Base-by-base conservation (phyloP, 192 early-diverging fungal genomes). In the Mortierella alpina region DNA sequence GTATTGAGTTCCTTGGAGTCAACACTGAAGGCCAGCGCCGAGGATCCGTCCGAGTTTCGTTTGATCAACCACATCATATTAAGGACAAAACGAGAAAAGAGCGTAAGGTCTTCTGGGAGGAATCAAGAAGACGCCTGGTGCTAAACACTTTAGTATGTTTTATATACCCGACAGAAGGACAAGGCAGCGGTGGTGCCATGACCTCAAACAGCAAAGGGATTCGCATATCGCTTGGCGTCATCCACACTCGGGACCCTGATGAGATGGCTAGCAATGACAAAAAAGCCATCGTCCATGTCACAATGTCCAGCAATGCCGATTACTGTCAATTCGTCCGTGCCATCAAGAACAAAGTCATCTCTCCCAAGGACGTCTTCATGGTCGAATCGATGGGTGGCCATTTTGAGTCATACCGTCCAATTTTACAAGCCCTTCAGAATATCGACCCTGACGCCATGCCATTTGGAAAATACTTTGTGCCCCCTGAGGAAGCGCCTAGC, bases 401-500 rank as follows among this genome's bases (percentile, higher is more conserved):
- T 40, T 70, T 84, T 18, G 77, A 81, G 31, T 44, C 72, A 6
- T 75, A 67, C 59, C 47, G 52, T 4, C 66, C 59, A n/a, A 59
- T 81, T 11, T 47, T 84, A 8, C 60, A 53, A 22, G 65, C 78
- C 5, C 54, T 84, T 11, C 66, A 81, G 42, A 31, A 4, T 1
- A 49, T 9, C 18, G 47, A 15, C 7, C 63, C 78, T 3, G 51
- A 50, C 2, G 41, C 18, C 5, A 8, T 84, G 12, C 83, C 83
- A 6, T 84, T 84, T 49, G 61, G 66, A 44, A 68, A 59, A 51
- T 82, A 84, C 73, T 63, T 84, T 7, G 72, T 77, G 0, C 72
- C 72, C 0, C 52, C 66, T 4, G 72, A 22, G 6, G 59, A 44
- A 23, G 49, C 46, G 18, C 22, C 8, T 8, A 40, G 17, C 12